A percentile compares a stretch with the other conserved stretches of the same genome.
Evolutionary conservation across 2,329 filamentous ascomycete species (phyloP).

Genomic region (Juglanconis oblonga): DNA sequence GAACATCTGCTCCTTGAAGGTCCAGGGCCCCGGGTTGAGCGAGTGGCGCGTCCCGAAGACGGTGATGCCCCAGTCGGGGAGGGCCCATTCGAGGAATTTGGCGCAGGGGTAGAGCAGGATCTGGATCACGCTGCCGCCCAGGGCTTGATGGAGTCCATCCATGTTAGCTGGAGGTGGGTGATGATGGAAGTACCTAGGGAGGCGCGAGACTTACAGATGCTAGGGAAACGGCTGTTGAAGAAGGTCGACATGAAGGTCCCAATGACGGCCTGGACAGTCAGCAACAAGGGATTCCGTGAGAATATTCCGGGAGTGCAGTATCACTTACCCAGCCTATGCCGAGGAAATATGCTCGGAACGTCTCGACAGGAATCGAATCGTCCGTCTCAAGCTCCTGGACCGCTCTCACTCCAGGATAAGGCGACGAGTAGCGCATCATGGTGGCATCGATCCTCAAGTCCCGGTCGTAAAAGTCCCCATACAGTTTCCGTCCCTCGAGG

Average conservation of each 20-base stretch:
- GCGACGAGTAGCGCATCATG: slow-evolving; percentile 38
- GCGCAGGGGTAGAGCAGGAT: slow-evolving; percentile 46
- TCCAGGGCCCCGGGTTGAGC: slow-evolving; percentile 40
- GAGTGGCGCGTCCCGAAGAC: slow-evolving; percentile 36
- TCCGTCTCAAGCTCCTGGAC: slow-evolving; percentile 37
- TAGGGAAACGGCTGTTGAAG: slow-evolving; percentile 38
- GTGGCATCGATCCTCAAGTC: slow-evolving; percentile 39
- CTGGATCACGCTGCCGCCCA: slow-evolving; percentile 38
- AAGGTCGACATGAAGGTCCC: slow-evolving; percentile 39
- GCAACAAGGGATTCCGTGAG: neutral
- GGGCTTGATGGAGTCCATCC: slow-evolving; percentile 10
- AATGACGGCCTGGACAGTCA: slow-evolving; percentile 27
- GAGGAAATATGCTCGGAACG: slow-evolving; percentile 39
- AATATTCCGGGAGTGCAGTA: neutral
- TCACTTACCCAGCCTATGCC: slow-evolving; percentile 32
- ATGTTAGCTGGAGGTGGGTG: neutral
- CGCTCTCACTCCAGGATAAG: slow-evolving; percentile 40
- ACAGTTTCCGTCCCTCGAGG: slow-evolving; percentile 35
- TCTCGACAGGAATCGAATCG: slow-evolving; percentile 35
- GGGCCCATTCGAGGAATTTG: slow-evolving; percentile 37
- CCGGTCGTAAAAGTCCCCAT: slow-evolving; percentile 39
- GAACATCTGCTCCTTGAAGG: slow-evolving; percentile 42
- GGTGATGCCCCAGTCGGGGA: slow-evolving; percentile 44
- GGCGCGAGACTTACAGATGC: slow-evolving; percentile 28
- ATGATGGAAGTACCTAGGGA: neutral